phyloP scores from a whole-genome alignment of 371 early-diverging fungal species.

The Mortierella sp. region DNA sequence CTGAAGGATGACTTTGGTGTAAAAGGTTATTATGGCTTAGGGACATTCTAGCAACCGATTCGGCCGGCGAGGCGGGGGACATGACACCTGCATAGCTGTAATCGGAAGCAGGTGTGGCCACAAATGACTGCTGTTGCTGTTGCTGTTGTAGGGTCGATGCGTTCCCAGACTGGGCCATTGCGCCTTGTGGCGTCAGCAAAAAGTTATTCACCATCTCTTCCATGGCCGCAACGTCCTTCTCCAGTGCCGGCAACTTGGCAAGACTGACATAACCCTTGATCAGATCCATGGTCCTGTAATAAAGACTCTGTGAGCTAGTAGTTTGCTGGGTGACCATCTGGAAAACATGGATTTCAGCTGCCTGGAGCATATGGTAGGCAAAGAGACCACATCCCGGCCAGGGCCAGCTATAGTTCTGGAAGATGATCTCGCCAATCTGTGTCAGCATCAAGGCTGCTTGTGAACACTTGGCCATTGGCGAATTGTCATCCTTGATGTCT shows the following conservation, averaged over 20 bases:
- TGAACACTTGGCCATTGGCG: conserved; percentile 40
- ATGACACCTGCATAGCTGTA: conserved; percentile 47
- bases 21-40: conserved; percentile 20
- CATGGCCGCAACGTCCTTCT: conserved; percentile 45
- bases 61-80: conserved; percentile 42
- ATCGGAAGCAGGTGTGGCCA: conserved; percentile 44
- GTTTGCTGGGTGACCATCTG: conserved; percentile 46
- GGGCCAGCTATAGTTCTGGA: conserved; percentile 52
- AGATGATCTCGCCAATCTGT: conserved; percentile 51
- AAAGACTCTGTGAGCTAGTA: conserved; percentile 33
- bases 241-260: conserved; percentile 39
- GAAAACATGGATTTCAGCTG: conserved; percentile 51
- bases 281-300: conserved; percentile 45
- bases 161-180: not conserved
- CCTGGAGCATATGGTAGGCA: conserved; percentile 53
- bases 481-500: conserved; percentile 31
- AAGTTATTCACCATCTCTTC: conserved; percentile 50
- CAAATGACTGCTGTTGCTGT: conserved; percentile 30
- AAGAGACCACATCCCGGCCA: conserved; percentile 54
- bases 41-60: conserved; percentile 39
- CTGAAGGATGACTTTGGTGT: not conserved
- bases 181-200: conserved; percentile 25
- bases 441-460: conserved; percentile 43
- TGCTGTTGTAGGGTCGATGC: not conserved
- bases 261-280: conserved; percentile 50